Evolutionary conservation across 768 basidiomycete genomes (phyloP), one percentile per base, ranked within the genome.

Genomic region (Boletus edulis): DNA sequence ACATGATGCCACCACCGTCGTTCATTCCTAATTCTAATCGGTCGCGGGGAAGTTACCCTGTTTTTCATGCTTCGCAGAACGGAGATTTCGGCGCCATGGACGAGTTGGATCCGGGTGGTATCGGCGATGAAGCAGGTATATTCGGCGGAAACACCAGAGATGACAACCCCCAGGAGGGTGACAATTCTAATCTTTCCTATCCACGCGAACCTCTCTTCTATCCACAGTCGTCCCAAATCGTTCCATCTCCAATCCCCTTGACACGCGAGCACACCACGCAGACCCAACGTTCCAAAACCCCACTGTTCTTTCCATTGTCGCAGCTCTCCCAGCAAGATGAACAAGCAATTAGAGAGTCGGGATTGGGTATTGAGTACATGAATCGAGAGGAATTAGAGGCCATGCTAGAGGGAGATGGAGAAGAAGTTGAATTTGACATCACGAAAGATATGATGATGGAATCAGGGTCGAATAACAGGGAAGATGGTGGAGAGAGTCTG

Each of bases 281-380:
- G 20, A 55, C 46, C 18, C 59, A 46, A 38, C 57, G 56, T 29
- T 41, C 55, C 39, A 45, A 57, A 42, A 59, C 66, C 2, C 71
- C 70, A 11, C 60, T 68, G 75, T 81, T 52, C 66, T 82, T 63
- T 73, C 84, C 66, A 62, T 76, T 52, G 73, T 82, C 85, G n/a
- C 86, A 86, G 64, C 75, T 86, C 37, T 85, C 87, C 4, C 75
- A 74, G 29, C 77, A 75, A 31, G 79, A 82, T 37, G 74, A 77
- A 59, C 80, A 77, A 48, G 74, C 76, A 6, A 74, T 90, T 43
- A 76, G 76, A 37, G 77, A 75, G 27, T 83, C 85, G 2, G 88
- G 88, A 5, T 71, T 91, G 29, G 87, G 85, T 3, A 74, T 86
- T 22, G 87, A 89, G 62, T 64, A 77, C 56, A 88, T 91, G 87